Percentiles rank a stretch among this genome's conserved stretches.
Conservation (phyloP, 192 early-diverging fungal species). For the Neocallimastix lanati region DNA sequence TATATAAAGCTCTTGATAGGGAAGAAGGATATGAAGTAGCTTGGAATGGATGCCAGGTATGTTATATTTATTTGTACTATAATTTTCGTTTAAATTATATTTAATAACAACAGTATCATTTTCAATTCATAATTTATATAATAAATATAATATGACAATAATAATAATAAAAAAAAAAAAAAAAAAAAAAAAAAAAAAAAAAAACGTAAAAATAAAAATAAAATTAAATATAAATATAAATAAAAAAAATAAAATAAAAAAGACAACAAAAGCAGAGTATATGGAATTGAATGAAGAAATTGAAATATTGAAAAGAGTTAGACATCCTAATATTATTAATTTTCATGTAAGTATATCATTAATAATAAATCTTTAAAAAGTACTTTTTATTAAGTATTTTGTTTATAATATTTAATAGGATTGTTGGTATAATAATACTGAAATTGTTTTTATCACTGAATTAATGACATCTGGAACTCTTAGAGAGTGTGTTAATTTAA, state of each 20-base stretch:
- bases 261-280: not conserved
- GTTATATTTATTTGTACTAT: no score
- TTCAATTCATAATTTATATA: no score
- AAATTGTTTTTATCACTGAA: slow-evolving; percentile 55
- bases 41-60: slow-evolving; percentile 32
- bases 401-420: no score
- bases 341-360: not conserved
- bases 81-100: no score
- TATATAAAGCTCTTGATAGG: slow-evolving; percentile 29
- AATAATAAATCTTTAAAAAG: no score
- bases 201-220: no score
- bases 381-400: no score
- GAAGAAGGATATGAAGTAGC: slow-evolving; percentile 33
- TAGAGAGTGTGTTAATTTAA: slow-evolving; percentile 25
- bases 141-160: no score
- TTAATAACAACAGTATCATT: no score
- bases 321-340: not conserved
- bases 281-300: not conserved
- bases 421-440: not conserved
- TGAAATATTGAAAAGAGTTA: not conserved
- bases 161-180: no score
- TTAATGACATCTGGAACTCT: slow-evolving; percentile 76
- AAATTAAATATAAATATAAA: not conserved
- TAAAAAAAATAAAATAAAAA: not conserved
- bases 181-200: no score